Evolutionary conservation across 1,139 yeast genomes (phyloP), one percentile per base, ranked within the genome.

Genomic region (Hyphopichia buzzinii): DNA sequence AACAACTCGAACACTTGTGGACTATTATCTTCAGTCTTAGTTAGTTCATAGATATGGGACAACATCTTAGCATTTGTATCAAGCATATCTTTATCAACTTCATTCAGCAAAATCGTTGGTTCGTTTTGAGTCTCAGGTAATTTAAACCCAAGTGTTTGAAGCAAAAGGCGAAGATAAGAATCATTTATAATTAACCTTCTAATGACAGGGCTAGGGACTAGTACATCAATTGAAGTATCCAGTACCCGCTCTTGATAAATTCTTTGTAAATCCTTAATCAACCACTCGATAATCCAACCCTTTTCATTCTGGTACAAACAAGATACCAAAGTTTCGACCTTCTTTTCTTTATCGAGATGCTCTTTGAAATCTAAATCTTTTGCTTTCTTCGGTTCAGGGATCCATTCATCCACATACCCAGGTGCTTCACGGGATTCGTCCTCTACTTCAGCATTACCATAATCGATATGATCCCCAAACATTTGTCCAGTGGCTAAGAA

Each of bases 401-500:
- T 33, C 36, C 36, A 33, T 8, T 33, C 36, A 7, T 33, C 36
- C 11, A 33, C 32, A 24, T 29, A 33, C 7, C 36, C 36, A 8
- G 36, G 36, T n/a, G 15, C 31, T 22, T 29, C 27, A n/a, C 23
- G 22, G 12, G 24, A 26, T 10, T 24, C 33, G 17, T 14, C 21
- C 16, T 24, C 23, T 3, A 23, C 29, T 6, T 14, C 32, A 10
- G 11, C 27, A n/a, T 33, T 15, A 13, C 29, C 29, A 29, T 33
- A 33, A 13, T 33, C 36, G 5, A 33, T 27, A 16, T 33, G 16
- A 13, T 33, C 36, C 10, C 24, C 32, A 23, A 17, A 33, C 12
- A 72, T 54, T 34, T 81, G 86, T 26, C 90, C 87, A 2, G 74
- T 62, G 17, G 69, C 58, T 43, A 74, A 59, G 42, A 56, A 77